Conservation (phyloP, 768 basidiomycete species). For the Boletus vermiculosoides region DNA sequence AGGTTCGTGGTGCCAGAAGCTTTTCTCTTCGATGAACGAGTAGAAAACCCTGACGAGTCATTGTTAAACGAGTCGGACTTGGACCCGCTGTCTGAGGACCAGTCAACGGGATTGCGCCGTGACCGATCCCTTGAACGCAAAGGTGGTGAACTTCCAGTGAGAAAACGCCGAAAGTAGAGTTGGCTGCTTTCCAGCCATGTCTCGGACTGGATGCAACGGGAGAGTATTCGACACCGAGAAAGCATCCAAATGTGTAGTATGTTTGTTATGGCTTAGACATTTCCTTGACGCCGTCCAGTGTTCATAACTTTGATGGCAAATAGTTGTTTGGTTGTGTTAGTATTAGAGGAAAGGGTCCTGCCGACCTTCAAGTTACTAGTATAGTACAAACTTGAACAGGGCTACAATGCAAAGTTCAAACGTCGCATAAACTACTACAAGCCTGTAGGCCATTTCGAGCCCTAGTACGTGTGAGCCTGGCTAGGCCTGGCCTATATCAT, state of each 20-base stretch:
- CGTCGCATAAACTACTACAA: too few species aligned
- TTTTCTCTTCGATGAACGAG: slow-evolving; percentile 1
- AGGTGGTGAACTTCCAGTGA: slow-evolving; percentile 1
- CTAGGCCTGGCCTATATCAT: too few species aligned
- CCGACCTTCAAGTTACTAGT: too few species aligned
- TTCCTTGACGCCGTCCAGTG: not conserved
- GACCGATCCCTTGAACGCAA: not conserved
- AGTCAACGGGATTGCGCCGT: not conserved
- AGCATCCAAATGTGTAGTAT: slow-evolving; percentile 22
- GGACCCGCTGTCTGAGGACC: slow-evolving; percentile 1
- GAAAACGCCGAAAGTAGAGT: slow-evolving; percentile 18
- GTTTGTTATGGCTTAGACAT: not conserved
- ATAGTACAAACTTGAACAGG: too few species aligned
- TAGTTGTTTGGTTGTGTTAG: not conserved
- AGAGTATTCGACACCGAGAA: slow-evolving; percentile 20
- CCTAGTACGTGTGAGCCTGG: too few species aligned
- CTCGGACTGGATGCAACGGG: slow-evolving; percentile 11
- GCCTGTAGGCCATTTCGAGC: too few species aligned
- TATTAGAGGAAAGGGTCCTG: too few species aligned
- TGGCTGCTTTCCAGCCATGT: slow-evolving; percentile 21
- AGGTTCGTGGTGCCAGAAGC: not conserved
- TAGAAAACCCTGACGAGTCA: not conserved
- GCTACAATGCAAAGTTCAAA: too few species aligned
- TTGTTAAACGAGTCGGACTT: not conserved
- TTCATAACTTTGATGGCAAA: too few species aligned